A percentile compares a stretch with the other conserved stretches of the same genome.
phyloP scores from a whole-genome alignment of 2,329 filamentous ascomycete species.

The Colletotrichum somersetense region DNA sequence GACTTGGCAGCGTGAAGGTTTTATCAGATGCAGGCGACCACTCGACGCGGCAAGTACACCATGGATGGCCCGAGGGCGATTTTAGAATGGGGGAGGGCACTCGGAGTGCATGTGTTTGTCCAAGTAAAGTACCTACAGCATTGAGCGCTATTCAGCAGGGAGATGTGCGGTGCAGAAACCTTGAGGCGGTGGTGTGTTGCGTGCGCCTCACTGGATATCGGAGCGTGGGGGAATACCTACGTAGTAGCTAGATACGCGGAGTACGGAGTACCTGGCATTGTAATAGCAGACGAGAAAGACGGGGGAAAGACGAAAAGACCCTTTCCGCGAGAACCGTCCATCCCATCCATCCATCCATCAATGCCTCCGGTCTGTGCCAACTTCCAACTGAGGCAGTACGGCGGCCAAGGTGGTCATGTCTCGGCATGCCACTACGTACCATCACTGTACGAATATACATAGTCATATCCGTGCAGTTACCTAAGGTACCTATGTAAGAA shows the following conservation, averaged over 20 bases:
- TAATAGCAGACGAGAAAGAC: background rate
- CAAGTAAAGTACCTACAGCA: too few species aligned
- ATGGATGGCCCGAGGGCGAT: too few species aligned
- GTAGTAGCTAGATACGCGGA: too few species aligned
- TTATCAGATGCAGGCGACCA: constrained; percentile 24
- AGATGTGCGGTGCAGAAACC: background rate
- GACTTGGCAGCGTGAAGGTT: background rate
- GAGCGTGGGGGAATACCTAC: background rate
- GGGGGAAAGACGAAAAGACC: background rate
- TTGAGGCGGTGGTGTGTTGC: constrained; percentile 5
- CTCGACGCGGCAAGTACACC: too few species aligned
- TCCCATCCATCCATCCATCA: too few species aligned
- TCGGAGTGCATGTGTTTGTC: too few species aligned
- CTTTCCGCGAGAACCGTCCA: constrained; percentile 36
- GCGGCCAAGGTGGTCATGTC: constrained; percentile 30
- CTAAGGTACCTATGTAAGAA: too few species aligned
- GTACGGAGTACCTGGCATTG: too few species aligned
- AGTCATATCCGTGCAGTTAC: too few species aligned
- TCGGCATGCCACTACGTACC: constrained; percentile 4
- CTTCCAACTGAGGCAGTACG: background rate
- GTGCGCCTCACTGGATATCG: constrained; percentile 3
- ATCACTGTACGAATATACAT: too few species aligned
- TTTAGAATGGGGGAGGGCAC: too few species aligned
- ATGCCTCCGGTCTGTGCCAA: constrained; percentile 19
- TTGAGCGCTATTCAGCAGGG: background rate